phyloP scores from a whole-genome alignment of 2,329 filamentous ascomycete species.

The Aspergillus transmontanensis region DNA sequence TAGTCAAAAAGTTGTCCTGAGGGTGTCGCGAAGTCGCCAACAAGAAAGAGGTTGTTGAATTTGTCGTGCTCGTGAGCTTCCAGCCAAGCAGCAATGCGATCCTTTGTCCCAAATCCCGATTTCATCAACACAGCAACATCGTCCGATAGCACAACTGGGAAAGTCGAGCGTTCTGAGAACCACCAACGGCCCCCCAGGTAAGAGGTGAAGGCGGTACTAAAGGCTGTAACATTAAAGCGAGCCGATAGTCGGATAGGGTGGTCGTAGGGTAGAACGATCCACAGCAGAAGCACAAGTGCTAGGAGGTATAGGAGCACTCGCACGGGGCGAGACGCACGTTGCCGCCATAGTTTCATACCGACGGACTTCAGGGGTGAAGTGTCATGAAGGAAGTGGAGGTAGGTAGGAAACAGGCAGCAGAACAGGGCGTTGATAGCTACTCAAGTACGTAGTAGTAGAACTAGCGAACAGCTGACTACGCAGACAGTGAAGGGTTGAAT shows the following conservation, averaged over 20 bases:
- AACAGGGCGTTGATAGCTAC: not conserved
- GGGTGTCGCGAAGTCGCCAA: conserved; percentile 5
- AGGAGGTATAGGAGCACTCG: not conserved
- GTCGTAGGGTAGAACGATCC: conserved; percentile 1
- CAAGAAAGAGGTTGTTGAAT: conserved; percentile 3
- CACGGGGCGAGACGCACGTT: not conserved
- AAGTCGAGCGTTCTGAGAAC: not conserved
- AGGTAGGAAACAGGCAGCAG: not conserved
- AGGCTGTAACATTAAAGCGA: conserved; percentile 4
- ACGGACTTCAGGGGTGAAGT: not conserved
- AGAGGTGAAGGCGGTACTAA: not conserved
- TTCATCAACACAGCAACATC: conserved; percentile 8
- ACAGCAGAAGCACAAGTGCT: not conserved
- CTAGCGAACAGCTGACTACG: not conserved
- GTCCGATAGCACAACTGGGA: not conserved
- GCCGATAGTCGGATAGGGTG: conserved; percentile 3
- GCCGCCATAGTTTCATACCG: conserved; percentile 6
- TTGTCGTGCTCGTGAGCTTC: conserved; percentile 5
- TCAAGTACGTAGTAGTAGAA: not conserved
- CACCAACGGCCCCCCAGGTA: not conserved
- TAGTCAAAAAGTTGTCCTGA: not conserved
- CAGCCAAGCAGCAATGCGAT: conserved; percentile 5
- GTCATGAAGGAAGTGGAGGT: not conserved
- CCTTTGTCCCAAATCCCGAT: conserved; percentile 5
- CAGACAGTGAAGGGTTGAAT: not conserved